Evolutionary conservation across 192 early-diverging fungal species (phyloP), one percentile per base, ranked within the genome.

Genomic region (Coemansia sp.): DNA sequence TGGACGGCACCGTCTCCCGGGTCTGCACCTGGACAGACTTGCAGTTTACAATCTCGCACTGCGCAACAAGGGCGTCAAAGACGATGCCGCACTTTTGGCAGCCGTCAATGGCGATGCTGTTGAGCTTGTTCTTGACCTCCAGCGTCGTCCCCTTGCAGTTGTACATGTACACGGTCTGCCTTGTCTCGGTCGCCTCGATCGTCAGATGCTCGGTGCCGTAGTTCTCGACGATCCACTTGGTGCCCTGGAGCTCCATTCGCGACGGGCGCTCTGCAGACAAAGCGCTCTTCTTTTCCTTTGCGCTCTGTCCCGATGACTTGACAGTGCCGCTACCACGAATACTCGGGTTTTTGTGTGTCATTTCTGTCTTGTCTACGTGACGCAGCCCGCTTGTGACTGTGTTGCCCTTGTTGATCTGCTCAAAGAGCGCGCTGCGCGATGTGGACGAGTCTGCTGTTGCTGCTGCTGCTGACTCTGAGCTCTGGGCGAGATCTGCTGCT

Each of bases 281-380:
- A 14, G 48, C 28, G 2, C n/a, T 13, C 13, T 13, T 44, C 36
- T 40, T 64, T 38, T 61, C 50, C 42, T 61, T 33, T 8, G 64
- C 2, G 2, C 23, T 36, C 14, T 37, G 44, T 14, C 55, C 27
- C 19, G 59, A 40, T 30, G 28, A 50, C 47, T 58, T 70, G n/a
- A 93, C 91, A 22, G 84, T 68, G 31, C 84, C 76, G 36, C 79
- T 71, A 6, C 84, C 85, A 31, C 96, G 88, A 20, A 98, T 74
- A 15, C 84, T 83, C 1, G 96, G 96, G 86, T 98, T 98, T 80
- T 98, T 98, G 84, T 98, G 96, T 14, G 94, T 98, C 96, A 97
- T 98, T 75, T 98, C 89, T 61, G 84, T 86, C 75, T 89, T 91
- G 60, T 95, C 94, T 2, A 99, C 97, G 74, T 96, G 95, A 52